phyloP scores from a whole-genome alignment of 768 basidiomycete species.

The Crassisporium funariophilum region DNA sequence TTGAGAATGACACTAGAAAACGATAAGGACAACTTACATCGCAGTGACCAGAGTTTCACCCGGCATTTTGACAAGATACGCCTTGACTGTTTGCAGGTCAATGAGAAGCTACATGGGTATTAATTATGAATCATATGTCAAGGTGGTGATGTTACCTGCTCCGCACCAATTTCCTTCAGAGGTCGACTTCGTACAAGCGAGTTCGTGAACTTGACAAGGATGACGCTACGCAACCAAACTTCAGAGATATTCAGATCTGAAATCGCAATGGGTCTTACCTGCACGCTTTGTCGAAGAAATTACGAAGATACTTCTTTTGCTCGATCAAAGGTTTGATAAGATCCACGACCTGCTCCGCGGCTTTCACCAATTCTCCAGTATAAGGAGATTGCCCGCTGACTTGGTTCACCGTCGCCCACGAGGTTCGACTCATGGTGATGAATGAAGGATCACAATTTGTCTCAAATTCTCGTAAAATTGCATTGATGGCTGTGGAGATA shows the following conservation, averaged over 20 bases:
- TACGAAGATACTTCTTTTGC: slow-evolving; percentile 92
- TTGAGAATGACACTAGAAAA: neutral
- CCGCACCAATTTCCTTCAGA: slow-evolving; percentile 89
- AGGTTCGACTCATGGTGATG: slow-evolving; percentile 69
- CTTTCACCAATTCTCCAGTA: slow-evolving; percentile 72
- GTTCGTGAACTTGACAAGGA: slow-evolving; percentile 87
- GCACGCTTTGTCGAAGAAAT: slow-evolving; percentile 91
- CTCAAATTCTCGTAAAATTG: slow-evolving; percentile 85
- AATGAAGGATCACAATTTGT: slow-evolving; percentile 79
- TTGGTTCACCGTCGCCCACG: slow-evolving; percentile 78
- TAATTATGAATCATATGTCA: neutral
- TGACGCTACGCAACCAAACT: slow-evolving; percentile 51
- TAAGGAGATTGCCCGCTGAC: slow-evolving; percentile 89
- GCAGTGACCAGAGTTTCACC: slow-evolving; percentile 63
- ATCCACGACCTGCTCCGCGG: slow-evolving; percentile 76
- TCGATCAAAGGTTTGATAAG: slow-evolving; percentile 80
- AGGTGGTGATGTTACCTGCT: slow-evolving; percentile 60
- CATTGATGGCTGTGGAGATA: slow-evolving; percentile 80
- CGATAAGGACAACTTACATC: slow-evolving; percentile 41
- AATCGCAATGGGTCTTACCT: slow-evolving; percentile 51
- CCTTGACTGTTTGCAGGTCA: slow-evolving; percentile 87
- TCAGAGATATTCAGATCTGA: slow-evolving; percentile 1
- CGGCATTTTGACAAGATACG: slow-evolving; percentile 80
- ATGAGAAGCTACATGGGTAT: slow-evolving; percentile 56
- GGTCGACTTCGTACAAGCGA: slow-evolving; percentile 89